Evolutionary conservation across 2,329 filamentous ascomycete genomes (phyloP).

Genomic region (Aspergillus glaucus): DNA sequence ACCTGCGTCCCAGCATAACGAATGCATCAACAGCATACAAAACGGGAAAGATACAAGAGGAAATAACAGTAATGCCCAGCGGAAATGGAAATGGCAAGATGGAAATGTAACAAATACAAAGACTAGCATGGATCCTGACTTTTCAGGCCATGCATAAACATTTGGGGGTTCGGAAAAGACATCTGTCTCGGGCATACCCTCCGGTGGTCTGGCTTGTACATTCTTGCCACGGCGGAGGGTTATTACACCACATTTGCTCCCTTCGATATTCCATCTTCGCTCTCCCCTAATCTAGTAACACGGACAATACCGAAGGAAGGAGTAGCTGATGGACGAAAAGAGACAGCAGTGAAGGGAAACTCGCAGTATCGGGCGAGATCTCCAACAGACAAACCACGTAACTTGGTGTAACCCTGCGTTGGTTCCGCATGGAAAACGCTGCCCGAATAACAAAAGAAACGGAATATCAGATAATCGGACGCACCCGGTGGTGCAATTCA

Average conservation of each 20-base stretch:
- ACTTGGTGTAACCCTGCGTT: slow-evolving; percentile 11
- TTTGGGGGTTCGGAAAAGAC: slow-evolving; percentile 7
- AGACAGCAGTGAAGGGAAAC: slow-evolving; percentile 3
- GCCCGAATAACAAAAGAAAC: slow-evolving; percentile 8
- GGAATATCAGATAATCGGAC: slow-evolving; percentile 7
- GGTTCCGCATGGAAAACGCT: slow-evolving; percentile 9
- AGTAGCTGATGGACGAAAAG: not conserved
- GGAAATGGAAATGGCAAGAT: not conserved
- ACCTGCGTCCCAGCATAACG: slow-evolving; percentile 17
- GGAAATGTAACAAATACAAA: not conserved
- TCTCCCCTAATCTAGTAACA: not conserved
- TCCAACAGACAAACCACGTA: slow-evolving; percentile 11
- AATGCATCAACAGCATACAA: slow-evolving; percentile 8
- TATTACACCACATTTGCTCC: not conserved
- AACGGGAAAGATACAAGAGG: slow-evolving; percentile 5
- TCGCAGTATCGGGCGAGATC: slow-evolving; percentile 11
- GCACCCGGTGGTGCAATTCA: slow-evolving; percentile 5
- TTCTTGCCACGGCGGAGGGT: not conserved
- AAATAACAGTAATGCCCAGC: slow-evolving; percentile 7
- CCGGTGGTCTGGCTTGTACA: not conserved
- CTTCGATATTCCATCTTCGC: not conserved
- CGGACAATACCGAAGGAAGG: not conserved
- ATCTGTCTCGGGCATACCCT: not conserved
- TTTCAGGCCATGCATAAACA: slow-evolving; percentile 27
- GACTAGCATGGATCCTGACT: slow-evolving; percentile 11